Percentiles rank a stretch among this genome's conserved stretches.
phyloP scores from a whole-genome alignment of 2,329 filamentous ascomycete genomes.

The Xylaria sp. region DNA sequence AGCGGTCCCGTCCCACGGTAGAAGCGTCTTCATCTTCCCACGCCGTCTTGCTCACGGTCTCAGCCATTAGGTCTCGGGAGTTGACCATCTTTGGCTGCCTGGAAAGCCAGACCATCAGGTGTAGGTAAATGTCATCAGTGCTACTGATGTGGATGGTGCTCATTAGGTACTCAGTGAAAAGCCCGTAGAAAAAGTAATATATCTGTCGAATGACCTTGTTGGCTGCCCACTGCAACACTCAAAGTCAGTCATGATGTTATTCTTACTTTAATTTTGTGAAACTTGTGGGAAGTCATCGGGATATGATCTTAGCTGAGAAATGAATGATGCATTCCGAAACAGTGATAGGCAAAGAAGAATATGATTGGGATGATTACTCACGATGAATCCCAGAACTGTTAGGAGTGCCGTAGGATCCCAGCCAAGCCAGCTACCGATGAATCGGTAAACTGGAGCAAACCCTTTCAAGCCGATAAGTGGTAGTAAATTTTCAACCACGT shows the following conservation, averaged over 20 bases:
- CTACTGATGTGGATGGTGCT: slow-evolving; percentile 64
- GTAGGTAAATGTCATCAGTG: slow-evolving; percentile 67
- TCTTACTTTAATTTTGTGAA: not conserved
- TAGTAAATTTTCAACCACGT: slow-evolving; percentile 56
- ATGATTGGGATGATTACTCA: not conserved
- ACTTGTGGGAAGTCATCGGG: not conserved
- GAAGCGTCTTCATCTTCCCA: slow-evolving; percentile 60
- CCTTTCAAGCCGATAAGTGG: slow-evolving; percentile 57
- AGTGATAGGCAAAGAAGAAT: not conserved
- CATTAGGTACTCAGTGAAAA: slow-evolving; percentile 61
- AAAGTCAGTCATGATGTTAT: not conserved
- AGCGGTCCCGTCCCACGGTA: slow-evolving; percentile 46
- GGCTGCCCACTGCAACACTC: slow-evolving; percentile 54
- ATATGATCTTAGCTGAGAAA: not conserved
- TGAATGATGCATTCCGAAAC: not conserved
- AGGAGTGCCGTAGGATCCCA: slow-evolving; percentile 62
- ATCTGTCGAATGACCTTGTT: slow-evolving; percentile 55
- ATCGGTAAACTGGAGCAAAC: slow-evolving; percentile 59
- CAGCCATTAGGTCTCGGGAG: slow-evolving; percentile 65
- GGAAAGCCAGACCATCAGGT: slow-evolving; percentile 69
- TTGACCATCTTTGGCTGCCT: slow-evolving; percentile 62
- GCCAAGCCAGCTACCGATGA: slow-evolving; percentile 58
- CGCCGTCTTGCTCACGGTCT: slow-evolving; percentile 64
- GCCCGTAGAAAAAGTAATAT: slow-evolving; percentile 49
- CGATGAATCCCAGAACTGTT: slow-evolving; percentile 56